Evolutionary conservation across 2,329 filamentous ascomycete species (phyloP).

Genomic region (Dothiorella sarmentorum): DNA sequence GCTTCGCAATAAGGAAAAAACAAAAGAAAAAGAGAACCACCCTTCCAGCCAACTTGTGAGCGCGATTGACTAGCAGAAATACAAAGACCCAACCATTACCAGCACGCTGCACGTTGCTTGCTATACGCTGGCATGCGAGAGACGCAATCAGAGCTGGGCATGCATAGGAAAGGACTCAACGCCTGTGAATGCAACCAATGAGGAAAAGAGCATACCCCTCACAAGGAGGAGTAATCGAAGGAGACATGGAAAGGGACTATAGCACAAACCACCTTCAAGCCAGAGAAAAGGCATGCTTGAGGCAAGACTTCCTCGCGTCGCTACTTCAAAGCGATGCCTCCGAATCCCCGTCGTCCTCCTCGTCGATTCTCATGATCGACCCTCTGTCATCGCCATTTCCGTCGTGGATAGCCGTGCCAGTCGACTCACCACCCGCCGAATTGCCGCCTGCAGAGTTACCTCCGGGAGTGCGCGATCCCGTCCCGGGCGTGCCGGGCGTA

Average conservation of each 20-base stretch:
- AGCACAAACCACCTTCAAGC: neutral
- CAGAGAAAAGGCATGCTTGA: too few species aligned
- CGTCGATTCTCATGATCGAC: conserved; percentile 2
- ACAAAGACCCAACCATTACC: neutral
- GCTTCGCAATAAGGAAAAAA: too few species aligned
- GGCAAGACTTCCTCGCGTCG: too few species aligned
- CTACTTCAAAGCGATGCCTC: neutral
- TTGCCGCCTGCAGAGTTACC: neutral
- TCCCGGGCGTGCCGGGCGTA: neutral
- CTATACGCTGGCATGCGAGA: neutral
- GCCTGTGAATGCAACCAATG: neutral
- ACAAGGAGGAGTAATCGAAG: neutral
- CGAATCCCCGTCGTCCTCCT: neutral
- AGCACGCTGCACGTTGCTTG: neutral
- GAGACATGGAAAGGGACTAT: neutral
- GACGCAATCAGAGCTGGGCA: neutral
- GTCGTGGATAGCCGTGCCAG: neutral
- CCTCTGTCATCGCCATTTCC: neutral
- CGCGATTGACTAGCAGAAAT: neutral
- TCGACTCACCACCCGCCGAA: neutral
- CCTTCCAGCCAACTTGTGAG: neutral
- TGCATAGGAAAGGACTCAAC: neutral
- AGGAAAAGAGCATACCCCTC: neutral
- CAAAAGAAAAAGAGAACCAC: neutral
- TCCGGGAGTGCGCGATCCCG: conserved; percentile 2